Base-by-base conservation (phyloP, 352 stramenopile species). In the Pythium sukuiense region DNA sequence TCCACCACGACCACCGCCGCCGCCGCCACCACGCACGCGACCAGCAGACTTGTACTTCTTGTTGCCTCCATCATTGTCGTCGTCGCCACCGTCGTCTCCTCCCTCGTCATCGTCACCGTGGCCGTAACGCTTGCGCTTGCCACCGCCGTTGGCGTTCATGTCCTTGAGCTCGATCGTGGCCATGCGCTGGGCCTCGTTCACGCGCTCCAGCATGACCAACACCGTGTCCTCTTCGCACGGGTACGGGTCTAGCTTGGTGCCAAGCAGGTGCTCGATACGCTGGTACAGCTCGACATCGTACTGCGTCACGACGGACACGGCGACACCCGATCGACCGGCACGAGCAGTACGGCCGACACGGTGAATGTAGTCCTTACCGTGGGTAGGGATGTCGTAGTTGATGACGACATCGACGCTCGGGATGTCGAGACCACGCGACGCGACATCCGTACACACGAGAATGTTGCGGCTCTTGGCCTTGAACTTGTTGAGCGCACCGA, bases 321-420 rank as follows among this genome's bases (percentile, higher is more conserved):
- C 93, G 18, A 92, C 85, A 43, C 98, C 98, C 16, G 92, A 91
- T 50, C 92, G 79, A 45, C 98, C 98, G 37, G 97, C 97, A 72
- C 98, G 86, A 6, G 97, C 98, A 6, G 98, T 99, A 59, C 98
- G 88, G 20, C 98, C 98, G 2, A 99, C 97, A 35, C 98, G 85
- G 74, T 99, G 97, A 69, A 99, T 98, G 78, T 99, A 99, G 76
- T 99, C 97, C 75, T 99, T 99, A 27, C 94, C 96, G 76, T 99
- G 92, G 27, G 85, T 97, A 9, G 98, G 98, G 53, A 99, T 97
- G 79, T 99, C 98, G 80, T 98, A 99, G 75, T 99, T 99, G 60
- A 99, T 89, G 16, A 99, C 97, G 13, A 99, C 79, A 74, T 99
- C 97, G 37, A 99, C 97, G 58, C 83, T 93, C 2, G 97, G 97